Percentiles rank a stretch among this genome's conserved stretches.
Conservation (phyloP, 2,329 filamentous ascomycete genomes). For the Graphiopsis chlorocephala region DNA sequence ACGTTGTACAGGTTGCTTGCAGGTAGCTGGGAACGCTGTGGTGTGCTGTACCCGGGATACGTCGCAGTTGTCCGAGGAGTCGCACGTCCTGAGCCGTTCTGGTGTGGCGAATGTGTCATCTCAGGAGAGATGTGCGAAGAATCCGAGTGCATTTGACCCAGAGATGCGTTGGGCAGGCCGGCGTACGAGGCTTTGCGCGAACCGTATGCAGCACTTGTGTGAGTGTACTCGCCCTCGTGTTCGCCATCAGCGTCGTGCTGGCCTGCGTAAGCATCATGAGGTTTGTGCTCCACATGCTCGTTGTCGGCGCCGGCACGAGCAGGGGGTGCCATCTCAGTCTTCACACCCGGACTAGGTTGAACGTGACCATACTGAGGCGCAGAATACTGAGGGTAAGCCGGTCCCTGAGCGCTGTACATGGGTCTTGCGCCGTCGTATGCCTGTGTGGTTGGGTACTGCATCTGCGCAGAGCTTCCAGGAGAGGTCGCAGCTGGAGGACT, state of each 20-base stretch:
- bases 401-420: constrained; percentile 63
- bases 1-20: constrained; percentile 86
- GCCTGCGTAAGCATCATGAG: constrained; percentile 57
- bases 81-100: constrained; percentile 76
- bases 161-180: constrained; percentile 66
- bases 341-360: constrained; percentile 64
- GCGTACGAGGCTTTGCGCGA: constrained; percentile 71
- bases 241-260: constrained; percentile 36
- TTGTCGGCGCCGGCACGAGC: constrained; percentile 58
- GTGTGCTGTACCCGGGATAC: constrained; percentile 72
- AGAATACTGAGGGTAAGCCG: constrained; percentile 52
- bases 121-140: constrained; percentile 76
- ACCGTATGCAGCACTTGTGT: constrained; percentile 70
- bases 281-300: constrained; percentile 66
- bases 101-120: constrained; percentile 80
- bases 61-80: constrained; percentile 74
- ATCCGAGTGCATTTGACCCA: constrained; percentile 64
- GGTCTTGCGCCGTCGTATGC: constrained; percentile 73
- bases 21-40: constrained; percentile 66
- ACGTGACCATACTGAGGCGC: constrained; percentile 66
- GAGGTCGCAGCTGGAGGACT: constrained; percentile 80
- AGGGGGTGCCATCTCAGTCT: constrained; percentile 82
- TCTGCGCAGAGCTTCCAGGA: constrained; percentile 70
- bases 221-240: constrained; percentile 75
- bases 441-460: constrained; percentile 73